Base-by-base conservation (phyloP, 2,329 filamentous ascomycete genomes). In the Xylariaceae sp. region DNA sequence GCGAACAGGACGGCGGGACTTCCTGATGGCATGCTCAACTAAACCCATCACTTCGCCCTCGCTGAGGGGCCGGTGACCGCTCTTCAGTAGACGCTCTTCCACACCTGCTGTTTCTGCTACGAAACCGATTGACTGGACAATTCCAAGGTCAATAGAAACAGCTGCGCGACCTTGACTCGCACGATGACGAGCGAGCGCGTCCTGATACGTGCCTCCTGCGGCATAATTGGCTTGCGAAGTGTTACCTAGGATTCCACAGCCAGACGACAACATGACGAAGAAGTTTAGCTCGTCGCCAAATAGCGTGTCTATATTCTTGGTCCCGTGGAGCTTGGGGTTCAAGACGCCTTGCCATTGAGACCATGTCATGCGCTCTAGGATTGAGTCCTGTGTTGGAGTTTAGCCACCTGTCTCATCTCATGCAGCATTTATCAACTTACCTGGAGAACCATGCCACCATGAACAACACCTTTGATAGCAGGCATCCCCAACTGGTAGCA, bases 371-470 rank as follows among this genome's bases (percentile, higher is more conserved):
- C 33, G 37, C 39, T 53, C 50, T 1, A 53, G 32, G 20, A 53
- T 27, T 2, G 43, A 37, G 33, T 53, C 50, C 43, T 53, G 15
- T 45, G 41, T 21, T 37, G 8, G 5, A 9, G 13, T 16, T 41
- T 42, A 49, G 46, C 26, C n/a, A n/a, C n/a, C n/a, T n/a, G n/a
- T n/a, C n/a, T n/a, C n/a, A n/a, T n/a, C n/a, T n/a, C n/a, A n/a
- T n/a, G n/a, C n/a, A n/a, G n/a, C n/a, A n/a, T n/a, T n/a, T n/a
- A n/a, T n/a, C n/a, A n/a, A n/a, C n/a, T n/a, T 43, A 53, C 50
- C 30, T 53, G 18, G n/a, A 53, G 44, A 15, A 43, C 44, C 50
- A 53, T 53, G 8, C 44, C 44, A n/a, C 44, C 50, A 15, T 54
- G 40, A 9, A 54, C 23, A 16, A 45, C 10, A n/a, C 50, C 50